Percentiles rank a stretch among this genome's conserved stretches.
Conservation (phyloP, 148 eudicot genomes). For the Fallopia convolvulus region DNA sequence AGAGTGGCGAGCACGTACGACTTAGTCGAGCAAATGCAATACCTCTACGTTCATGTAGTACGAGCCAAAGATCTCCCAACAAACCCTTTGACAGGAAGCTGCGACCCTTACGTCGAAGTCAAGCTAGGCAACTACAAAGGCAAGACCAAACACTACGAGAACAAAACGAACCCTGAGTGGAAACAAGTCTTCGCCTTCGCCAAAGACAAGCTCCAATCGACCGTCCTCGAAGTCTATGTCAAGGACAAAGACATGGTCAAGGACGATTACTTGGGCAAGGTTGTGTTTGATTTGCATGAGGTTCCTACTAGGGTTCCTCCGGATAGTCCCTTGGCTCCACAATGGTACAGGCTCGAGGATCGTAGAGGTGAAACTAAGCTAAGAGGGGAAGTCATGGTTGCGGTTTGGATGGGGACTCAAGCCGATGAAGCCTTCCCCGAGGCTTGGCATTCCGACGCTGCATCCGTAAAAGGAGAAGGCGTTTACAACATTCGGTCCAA, state of each 20-base stretch:
- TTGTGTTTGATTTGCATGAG: slow-evolving; percentile 36
- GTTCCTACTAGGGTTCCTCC: slow-evolving; percentile 40
- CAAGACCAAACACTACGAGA: slow-evolving; percentile 36
- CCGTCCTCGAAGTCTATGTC: slow-evolving; percentile 34
- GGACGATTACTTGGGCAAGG: slow-evolving; percentile 37
- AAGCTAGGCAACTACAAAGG: slow-evolving; percentile 39
- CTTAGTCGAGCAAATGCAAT: slow-evolving; percentile 35
- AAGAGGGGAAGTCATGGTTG: slow-evolving; percentile 39
- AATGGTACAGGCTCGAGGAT: slow-evolving; percentile 39
- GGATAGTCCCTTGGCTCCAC: slow-evolving; percentile 43
- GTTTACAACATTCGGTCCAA: slow-evolving; percentile 33
- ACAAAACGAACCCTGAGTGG: slow-evolving; percentile 30
- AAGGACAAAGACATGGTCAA: slow-evolving; percentile 34
- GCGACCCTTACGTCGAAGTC: slow-evolving; percentile 40
- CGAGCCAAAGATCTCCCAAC: slow-evolving; percentile 37
- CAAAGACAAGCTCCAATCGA: slow-evolving; percentile 35
- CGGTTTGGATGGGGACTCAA: slow-evolving; percentile 47
- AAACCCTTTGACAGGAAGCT: slow-evolving; percentile 25
- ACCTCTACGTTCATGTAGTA: slow-evolving; percentile 29
- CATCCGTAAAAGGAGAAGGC: slow-evolving; percentile 30
- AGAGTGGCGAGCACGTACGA: slow-evolving; percentile 38
- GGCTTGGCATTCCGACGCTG: slow-evolving; percentile 44
- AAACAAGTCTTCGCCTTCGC: slow-evolving; percentile 42
- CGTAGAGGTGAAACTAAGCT: slow-evolving; percentile 28
- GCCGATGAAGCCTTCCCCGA: slow-evolving; percentile 50